Conservation (phyloP, 495 filamentous ascomycete genomes). For the Baudoinia panamericana region DNA sequence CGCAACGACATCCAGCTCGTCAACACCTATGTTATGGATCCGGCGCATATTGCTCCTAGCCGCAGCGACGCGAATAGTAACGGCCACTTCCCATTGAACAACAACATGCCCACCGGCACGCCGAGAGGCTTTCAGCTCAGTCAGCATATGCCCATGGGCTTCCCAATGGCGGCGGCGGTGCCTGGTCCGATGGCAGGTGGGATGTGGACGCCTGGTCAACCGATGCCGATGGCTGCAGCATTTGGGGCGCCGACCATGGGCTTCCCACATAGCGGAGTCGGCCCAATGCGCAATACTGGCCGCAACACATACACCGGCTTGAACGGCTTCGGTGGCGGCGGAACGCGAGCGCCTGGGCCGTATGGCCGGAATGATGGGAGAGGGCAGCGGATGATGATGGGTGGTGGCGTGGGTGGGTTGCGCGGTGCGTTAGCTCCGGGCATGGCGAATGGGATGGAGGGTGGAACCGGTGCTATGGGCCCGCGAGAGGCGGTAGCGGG, state of each 20-base stretch:
- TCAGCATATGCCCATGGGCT: conserved; percentile 38
- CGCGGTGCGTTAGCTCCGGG: not conserved
- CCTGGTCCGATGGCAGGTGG: conserved; percentile 31
- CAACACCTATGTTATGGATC: conserved; percentile 87
- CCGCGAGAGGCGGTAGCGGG: conserved; percentile 80
- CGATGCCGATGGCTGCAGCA: conserved; percentile 28
- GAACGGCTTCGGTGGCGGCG: conserved; percentile 16
- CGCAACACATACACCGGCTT: conserved; percentile 31
- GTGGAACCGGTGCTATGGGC: conserved; percentile 59
- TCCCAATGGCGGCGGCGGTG: conserved; percentile 20
- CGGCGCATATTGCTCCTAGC: conserved; percentile 80
- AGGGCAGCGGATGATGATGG: conserved; percentile 29
- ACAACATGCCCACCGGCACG: conserved; percentile 64
- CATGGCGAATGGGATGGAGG: conserved; percentile 28
- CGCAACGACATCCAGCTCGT: conserved; percentile 75
- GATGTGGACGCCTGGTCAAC: conserved; percentile 39
- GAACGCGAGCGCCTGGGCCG: conserved; percentile 32
- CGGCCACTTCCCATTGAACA: conserved; percentile 77
- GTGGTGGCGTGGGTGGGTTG: conserved; percentile 31
- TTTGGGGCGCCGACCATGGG: conserved; percentile 24
- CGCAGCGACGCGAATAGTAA: conserved; percentile 95
- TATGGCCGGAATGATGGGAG: conserved; percentile 38
- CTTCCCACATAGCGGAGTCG: conserved; percentile 35
- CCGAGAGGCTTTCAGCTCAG: conserved; percentile 82
- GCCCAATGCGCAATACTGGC: conserved; percentile 46